These are phyloP conservation scores for Neofusicoccum ribis DNA, from an alignment of 2,329 filamentous ascomycete genomes.

Conservation along the genomic window DNA sequence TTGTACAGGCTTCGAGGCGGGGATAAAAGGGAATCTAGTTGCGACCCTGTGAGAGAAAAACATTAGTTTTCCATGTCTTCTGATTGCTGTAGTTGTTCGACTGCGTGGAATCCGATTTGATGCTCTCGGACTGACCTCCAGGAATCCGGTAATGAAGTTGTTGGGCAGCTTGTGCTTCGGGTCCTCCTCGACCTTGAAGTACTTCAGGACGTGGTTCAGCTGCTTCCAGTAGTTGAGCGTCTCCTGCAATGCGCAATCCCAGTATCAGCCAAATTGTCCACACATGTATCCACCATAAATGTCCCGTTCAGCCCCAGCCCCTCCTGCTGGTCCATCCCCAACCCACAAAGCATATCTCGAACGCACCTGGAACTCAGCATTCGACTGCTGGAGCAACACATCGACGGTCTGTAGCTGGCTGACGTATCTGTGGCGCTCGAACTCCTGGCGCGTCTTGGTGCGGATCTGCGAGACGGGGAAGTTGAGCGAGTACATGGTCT, in stretches of 20 bases:
- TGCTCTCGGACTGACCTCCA: conserved; percentile 67
- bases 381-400: conserved; percentile 84
- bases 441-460: conserved; percentile 93
- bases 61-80: not conserved
- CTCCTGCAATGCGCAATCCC: conserved; percentile 61
- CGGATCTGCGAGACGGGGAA: conserved; percentile 84
- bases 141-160: conserved; percentile 91
- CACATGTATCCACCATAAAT: not conserved
- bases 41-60: conserved; percentile 14
- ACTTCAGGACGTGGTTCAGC: conserved; percentile 90
- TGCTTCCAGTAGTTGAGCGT: conserved; percentile 99
- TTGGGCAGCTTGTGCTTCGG: conserved; percentile 73
- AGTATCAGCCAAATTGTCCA: not conserved
- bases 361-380: conserved; percentile 87
- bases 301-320: not conserved
- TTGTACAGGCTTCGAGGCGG: conserved; percentile 32
- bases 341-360: not conserved
- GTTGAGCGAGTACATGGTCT: conserved; percentile 93
- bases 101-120: accelerated
- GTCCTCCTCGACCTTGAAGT: conserved; percentile 90
- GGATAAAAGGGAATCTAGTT: conserved; percentile 19
- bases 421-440: conserved; percentile 92
- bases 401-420: conserved; percentile 86
- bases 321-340: not conserved
- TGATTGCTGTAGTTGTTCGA: not conserved